Evolutionary conservation across 495 filamentous ascomycete species (phyloP).

Genomic region (Neurospora sp.): DNA sequence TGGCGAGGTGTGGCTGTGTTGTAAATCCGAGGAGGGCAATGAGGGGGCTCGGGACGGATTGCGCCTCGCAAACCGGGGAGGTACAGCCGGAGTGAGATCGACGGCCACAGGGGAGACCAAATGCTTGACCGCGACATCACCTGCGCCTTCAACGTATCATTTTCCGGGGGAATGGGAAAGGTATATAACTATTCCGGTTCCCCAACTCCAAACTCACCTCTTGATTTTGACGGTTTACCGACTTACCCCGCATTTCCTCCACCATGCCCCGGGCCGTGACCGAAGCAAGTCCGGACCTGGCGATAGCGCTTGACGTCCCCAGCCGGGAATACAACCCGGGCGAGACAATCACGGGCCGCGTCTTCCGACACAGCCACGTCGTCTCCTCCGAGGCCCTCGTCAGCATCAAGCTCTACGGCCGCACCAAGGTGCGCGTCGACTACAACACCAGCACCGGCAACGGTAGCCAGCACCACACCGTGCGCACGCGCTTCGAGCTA

Average conservation of each 20-base stretch:
- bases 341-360: neutral
- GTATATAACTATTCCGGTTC: neutral
- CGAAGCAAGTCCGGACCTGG: neutral
- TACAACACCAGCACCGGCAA: neutral
- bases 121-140: neutral
- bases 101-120: neutral
- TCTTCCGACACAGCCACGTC: neutral
- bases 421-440: neutral
- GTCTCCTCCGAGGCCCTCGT: neutral
- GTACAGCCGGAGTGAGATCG: neutral
- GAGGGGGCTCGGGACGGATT: neutral
- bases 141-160: neutral
- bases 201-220: neutral
- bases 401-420: neutral
- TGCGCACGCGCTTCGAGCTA: neutral
- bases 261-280: neutral
- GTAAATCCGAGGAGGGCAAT: neutral
- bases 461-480: neutral
- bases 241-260: neutral
- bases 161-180: neutral
- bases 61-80: neutral
- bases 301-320: neutral
- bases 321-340: neutral
- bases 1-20: neutral
- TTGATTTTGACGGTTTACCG: neutral